phyloP scores from a whole-genome alignment of 306 rosid genomes.

The Sindora glabra region DNA sequence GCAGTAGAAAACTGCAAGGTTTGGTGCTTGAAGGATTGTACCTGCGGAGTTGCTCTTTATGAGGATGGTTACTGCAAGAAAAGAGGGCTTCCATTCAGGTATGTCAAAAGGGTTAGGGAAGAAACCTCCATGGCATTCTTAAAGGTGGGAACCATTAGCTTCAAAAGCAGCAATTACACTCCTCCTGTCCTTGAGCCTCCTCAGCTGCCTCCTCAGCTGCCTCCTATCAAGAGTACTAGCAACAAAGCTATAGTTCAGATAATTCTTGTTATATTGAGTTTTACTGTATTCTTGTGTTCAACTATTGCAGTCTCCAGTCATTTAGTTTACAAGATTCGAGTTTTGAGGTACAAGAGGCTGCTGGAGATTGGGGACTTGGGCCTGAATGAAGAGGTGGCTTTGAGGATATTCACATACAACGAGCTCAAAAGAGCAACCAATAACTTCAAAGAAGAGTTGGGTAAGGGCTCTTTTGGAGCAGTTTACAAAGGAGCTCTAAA shows the following conservation, averaged over 20 bases:
- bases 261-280: not conserved
- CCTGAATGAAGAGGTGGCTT: conserved; percentile 12
- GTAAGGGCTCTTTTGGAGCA: conserved; percentile 29
- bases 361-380: conserved; percentile 13
- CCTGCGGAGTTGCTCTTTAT: conserved; percentile 22
- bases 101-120: not conserved
- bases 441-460: conserved; percentile 22
- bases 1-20: not conserved
- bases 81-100: conserved; percentile 24
- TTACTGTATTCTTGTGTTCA: conserved; percentile 8
- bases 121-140: not conserved
- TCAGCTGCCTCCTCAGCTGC: not conserved
- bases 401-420: conserved; percentile 21
- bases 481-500: conserved; percentile 22
- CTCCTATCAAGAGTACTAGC: conserved; percentile 8
- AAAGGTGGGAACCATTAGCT: conserved; percentile 12
- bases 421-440: conserved; percentile 29
- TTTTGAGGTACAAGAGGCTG: conserved; percentile 24
- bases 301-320: not conserved
- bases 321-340: conserved; percentile 15
- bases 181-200: not conserved
- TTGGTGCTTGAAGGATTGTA: conserved; percentile 24
- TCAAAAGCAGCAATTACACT: not conserved
- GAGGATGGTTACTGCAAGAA: conserved; percentile 2
- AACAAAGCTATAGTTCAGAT: conserved; percentile 6